Base-by-base conservation (phyloP, 345 rosid species). In the Bruguiera parviflora region DNA sequence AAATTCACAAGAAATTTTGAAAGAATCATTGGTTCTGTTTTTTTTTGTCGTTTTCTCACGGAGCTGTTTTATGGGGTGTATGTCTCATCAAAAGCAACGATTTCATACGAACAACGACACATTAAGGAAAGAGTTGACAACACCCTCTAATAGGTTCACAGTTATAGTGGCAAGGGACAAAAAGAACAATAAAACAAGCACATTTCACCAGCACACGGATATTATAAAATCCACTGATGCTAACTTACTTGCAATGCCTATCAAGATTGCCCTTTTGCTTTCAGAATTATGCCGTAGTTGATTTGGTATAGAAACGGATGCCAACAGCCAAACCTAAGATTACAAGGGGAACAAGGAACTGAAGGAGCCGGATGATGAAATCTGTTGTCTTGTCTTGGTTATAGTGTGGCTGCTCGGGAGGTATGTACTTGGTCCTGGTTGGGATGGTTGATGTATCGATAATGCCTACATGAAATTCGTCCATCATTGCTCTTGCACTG, bases 261-360 rank as follows among this genome's bases (percentile, higher is more conserved):
- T 55, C 58, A 55, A 55, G 58, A 25, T 8, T 22, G 29, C 24
- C 6, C 58, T 2, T 15, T 13, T 43, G 18, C 49, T 57, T 58
- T 28, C 47, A 31, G 53, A 4, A 9, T 57, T 53, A 73, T 22
- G 73, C 73, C 6, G 62, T 31, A 22, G 52, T 11, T 49, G 69
- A 61, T 73, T 78, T 96, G 71, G 92, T 84, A 76, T 90, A 89
- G 80, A 78, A 77, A 39, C 92, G 97, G 81, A 90, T 51, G 25
- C 88, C 91, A 4, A 92, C 25, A 72, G 99, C 99, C 86, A 96
- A 77, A 21, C 94, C 99, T 80, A 96, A 77, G 81, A 96, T 89
- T 3, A 89, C 81, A 67, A 92, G 85, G 68, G 98, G 99, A 73
- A 89, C 96, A 72, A 92, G 82, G 84, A 96, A 87, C 78, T 89